Conservation (phyloP, 352 stramenopile species). For the Hyphochytrium catenoides region DNA sequence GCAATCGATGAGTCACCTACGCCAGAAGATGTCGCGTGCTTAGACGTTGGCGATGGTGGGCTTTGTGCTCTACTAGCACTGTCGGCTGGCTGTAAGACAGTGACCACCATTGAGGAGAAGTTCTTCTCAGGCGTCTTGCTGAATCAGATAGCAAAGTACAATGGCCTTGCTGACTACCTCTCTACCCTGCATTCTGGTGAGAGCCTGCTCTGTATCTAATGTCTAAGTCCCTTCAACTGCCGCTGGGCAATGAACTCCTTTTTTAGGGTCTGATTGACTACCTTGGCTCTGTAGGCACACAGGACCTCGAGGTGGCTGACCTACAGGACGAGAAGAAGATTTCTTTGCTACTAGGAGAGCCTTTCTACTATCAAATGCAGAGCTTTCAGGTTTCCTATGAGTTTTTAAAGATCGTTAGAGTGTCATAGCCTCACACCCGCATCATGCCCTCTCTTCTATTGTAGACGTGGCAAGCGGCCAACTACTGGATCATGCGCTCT, state of each 20-base stretch:
- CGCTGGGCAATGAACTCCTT: no score
- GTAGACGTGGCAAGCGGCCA: constrained; percentile 55
- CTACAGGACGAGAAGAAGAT: constrained; percentile 20
- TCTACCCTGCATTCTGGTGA: constrained; percentile 34
- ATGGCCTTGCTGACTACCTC: constrained; percentile 13
- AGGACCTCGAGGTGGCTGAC: constrained; percentile 28
- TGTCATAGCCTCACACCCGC: no score
- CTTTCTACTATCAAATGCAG: constrained; percentile 64
- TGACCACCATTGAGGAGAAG: constrained; percentile 50
- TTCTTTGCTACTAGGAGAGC: constrained; percentile 34
- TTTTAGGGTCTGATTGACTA: no score
- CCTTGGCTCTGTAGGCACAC: no score
- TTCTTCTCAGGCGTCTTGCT: constrained; percentile 45
- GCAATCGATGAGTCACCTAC: constrained; percentile 5
- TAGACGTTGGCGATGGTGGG: constrained; percentile 50
- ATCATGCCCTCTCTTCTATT: no score
- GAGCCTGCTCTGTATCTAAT: no score
- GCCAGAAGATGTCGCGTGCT: constrained; percentile 8
- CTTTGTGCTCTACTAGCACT: constrained; percentile 30
- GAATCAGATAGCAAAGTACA: constrained; percentile 29
- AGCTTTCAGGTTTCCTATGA: constrained; percentile 41
- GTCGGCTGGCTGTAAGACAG: constrained; percentile 17
- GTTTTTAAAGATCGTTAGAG: no score
- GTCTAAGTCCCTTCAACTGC: no score
- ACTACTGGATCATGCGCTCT: constrained; percentile 47